phyloP scores from a whole-genome alignment of 1,284 basidiomycete species.

The Trichosporon inkin region DNA sequence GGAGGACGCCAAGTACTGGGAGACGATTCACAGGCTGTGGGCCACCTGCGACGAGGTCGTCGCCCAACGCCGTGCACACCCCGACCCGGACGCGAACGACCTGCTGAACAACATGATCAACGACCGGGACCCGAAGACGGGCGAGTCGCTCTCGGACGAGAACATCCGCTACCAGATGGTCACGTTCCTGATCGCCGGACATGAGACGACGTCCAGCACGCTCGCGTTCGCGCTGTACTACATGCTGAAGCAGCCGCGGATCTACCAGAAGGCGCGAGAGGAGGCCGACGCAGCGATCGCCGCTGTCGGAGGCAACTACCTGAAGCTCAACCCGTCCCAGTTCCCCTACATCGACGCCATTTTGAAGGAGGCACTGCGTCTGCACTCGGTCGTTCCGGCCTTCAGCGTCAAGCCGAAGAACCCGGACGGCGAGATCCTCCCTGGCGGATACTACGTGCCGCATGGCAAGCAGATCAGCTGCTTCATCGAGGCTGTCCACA shows the following conservation, averaged over 20 bases:
- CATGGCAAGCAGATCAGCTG: constrained; percentile 45
- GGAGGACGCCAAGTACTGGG: constrained; percentile 50
- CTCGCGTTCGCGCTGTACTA: constrained; percentile 41
- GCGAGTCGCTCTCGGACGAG: constrained; percentile 51
- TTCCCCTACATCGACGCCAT: constrained; percentile 56
- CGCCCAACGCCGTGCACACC: background rate
- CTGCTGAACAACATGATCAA: constrained; percentile 54
- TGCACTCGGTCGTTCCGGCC: constrained; percentile 50
- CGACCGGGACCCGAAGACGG: constrained; percentile 54
- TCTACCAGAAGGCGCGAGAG: constrained; percentile 55
- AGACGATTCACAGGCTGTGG: constrained; percentile 44
- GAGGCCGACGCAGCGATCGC: constrained; percentile 56
- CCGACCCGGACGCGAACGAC: constrained; percentile 44
- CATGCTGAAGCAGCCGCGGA: constrained; percentile 55
- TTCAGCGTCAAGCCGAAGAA: constrained; percentile 36
- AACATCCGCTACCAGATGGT: constrained; percentile 54
- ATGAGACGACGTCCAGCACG: constrained; percentile 54
- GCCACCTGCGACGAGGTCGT: constrained; percentile 4
- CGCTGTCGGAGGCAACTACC: background rate
- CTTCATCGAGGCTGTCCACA: constrained; percentile 47
- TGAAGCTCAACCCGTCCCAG: constrained; percentile 16
- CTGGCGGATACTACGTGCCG: constrained; percentile 49
- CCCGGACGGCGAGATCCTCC: constrained; percentile 48
- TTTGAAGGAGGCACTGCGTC: constrained; percentile 54
- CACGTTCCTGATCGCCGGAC: constrained; percentile 57